phyloP scores from a whole-genome alignment of 164 flowering plant genomes.

The Vitis labrusca region DNA sequence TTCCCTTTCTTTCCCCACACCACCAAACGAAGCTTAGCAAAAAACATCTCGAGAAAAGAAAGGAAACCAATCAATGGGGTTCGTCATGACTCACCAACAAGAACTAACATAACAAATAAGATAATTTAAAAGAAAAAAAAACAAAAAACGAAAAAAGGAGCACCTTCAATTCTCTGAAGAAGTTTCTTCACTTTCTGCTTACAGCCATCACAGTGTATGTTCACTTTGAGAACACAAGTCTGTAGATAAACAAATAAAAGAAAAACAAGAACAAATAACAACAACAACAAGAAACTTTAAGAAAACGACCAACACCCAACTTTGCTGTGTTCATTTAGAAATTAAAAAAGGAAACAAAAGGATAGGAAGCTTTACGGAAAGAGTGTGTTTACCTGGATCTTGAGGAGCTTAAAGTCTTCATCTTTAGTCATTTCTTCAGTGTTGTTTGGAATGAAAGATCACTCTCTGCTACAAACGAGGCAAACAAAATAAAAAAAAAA shows the following conservation, averaged over 20 bases:
- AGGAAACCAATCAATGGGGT: too few relatives aligned
- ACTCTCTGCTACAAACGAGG: constrained; percentile 16
- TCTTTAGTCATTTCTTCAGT: constrained; percentile 65
- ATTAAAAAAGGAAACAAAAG: background rate
- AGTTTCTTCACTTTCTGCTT: constrained; percentile 73
- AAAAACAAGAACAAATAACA: constrained; percentile 4
- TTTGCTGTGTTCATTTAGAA: background rate
- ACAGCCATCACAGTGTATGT: constrained; percentile 73
- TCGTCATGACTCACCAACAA: background rate
- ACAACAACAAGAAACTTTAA: constrained; percentile 16
- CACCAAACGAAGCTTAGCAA: too few relatives aligned
- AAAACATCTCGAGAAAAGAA: too few relatives aligned
- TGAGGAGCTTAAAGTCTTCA: constrained; percentile 81
- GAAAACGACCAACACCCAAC: constrained; percentile 17
- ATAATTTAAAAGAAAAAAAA: too few relatives aligned
- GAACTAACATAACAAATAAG: background rate
- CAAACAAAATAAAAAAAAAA: background rate
- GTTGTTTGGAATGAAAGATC: constrained; percentile 17
- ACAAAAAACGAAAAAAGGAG: background rate
- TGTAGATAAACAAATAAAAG: constrained; percentile 21
- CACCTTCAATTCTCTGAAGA: constrained; percentile 74
- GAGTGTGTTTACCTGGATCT: constrained; percentile 59
- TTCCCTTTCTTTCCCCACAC: too few relatives aligned
- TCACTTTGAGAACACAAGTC: constrained; percentile 64
- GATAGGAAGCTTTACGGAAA: background rate